phyloP scores from a whole-genome alignment of 163 green algal genomes.

The Scenedesmus sp. region DNA sequence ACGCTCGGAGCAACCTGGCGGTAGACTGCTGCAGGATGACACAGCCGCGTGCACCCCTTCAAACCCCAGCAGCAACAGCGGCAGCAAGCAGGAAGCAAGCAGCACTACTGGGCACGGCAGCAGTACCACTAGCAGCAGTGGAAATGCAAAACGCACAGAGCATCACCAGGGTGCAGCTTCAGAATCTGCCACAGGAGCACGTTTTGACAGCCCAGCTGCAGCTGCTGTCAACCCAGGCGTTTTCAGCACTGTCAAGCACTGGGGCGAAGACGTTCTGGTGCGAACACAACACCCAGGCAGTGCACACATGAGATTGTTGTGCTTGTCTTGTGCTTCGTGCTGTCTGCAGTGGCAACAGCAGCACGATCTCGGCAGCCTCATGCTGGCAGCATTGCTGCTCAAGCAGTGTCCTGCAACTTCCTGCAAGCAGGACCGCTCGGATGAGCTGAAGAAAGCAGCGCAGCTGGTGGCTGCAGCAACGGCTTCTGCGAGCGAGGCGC shows the following conservation, averaged over 20 bases:
- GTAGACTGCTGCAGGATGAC: neutral
- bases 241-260: neutral
- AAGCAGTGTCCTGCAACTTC: neutral
- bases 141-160: neutral
- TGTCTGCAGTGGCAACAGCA: neutral
- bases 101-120: neutral
- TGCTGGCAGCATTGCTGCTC: neutral
- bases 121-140: neutral
- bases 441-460: constrained; percentile 21
- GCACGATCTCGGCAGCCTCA: neutral
- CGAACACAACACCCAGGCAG: neutral
- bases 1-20: constrained; percentile 7
- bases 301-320: neutral
- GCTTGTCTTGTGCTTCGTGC: neutral
- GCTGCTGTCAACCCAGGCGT: neutral
- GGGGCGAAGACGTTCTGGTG: constrained; percentile 16
- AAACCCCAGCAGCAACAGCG: neutral
- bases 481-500: constrained; percentile 9
- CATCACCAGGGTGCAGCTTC: neutral
- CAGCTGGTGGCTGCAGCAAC: constrained; percentile 7
- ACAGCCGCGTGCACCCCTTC: neutral
- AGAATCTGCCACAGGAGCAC: neutral
- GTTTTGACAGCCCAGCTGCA: neutral
- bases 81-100: neutral
- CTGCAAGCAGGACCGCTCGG: neutral